These are phyloP conservation scores for Kluyveromyces sp. DNA, from an alignment of 1,139 yeast species.

Conservation along the genomic window DNA sequence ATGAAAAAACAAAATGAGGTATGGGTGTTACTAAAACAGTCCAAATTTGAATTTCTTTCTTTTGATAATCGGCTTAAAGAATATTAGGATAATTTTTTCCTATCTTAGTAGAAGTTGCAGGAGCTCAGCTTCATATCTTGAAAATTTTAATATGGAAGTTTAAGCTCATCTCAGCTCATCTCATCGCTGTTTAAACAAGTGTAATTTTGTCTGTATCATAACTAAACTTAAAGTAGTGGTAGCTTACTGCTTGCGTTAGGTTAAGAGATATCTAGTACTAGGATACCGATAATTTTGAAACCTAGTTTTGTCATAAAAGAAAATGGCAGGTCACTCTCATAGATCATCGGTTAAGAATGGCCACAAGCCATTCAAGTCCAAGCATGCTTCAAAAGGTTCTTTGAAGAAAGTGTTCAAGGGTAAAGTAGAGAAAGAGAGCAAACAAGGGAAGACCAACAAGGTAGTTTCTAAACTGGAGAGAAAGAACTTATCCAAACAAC, in stretches of 20 bases:
- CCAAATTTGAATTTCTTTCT: not conserved
- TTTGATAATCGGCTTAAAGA: not conserved
- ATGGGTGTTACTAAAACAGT: not conserved
- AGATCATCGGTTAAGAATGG: slow-evolving; percentile 74
- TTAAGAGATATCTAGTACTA: too few relatives aligned
- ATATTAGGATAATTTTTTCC: too few relatives aligned
- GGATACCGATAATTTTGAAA: too few relatives aligned
- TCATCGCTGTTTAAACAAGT: not conserved
- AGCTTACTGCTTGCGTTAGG: too few relatives aligned
- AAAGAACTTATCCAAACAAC: slow-evolving; percentile 70
- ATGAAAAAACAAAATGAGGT: not conserved
- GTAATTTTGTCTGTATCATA: not conserved
- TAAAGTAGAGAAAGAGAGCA: slow-evolving; percentile 64
- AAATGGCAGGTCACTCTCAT: slow-evolving; percentile 73
- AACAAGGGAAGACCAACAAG: slow-evolving; percentile 37
- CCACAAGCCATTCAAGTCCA: slow-evolving; percentile 85
- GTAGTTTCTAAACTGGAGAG: slow-evolving; percentile 62
- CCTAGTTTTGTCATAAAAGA: too few relatives aligned
- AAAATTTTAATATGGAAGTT: slow-evolving; percentile 5
- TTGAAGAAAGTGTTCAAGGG: slow-evolving; percentile 76
- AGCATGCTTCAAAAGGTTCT: slow-evolving; percentile 86
- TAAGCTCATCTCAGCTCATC: slow-evolving; percentile 15
- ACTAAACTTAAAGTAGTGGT: not conserved
- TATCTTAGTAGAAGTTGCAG: too few relatives aligned
- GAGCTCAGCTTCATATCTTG: not conserved